Evolutionary conservation across 192 early-diverging fungal genomes (phyloP), one percentile per base, ranked within the genome.

Genomic region (Backusella morwellensis): DNA sequence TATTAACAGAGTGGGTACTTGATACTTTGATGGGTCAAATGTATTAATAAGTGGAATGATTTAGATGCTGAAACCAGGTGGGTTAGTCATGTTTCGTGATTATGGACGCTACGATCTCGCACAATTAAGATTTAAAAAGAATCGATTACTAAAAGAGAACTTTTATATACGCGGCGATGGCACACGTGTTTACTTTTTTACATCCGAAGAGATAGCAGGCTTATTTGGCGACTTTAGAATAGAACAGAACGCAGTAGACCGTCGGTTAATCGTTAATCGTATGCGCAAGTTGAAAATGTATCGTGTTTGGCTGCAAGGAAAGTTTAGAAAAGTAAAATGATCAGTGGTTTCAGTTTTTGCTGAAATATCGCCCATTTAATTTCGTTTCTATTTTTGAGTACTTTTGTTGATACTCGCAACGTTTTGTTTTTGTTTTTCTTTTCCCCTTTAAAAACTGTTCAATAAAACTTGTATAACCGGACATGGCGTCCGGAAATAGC

Each of bases 141-240:
- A 93, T 44, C 89, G 96, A 38, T 87, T 97, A 79, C 82, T 99
- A 8, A 92, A 95, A 9, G 93, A 96, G 34, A 97, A 98, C 85
- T 91, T 98, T 83, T 99, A 99, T 85, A 93, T 97, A 44, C 93
- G 98, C 23, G 97, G 98, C 40, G 97, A 98, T 83, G 95, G 96
- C 11, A 99, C 97, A 0, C 84, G 95, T 66, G 95, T 97, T 4
- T 97, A 97, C 75, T 99, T 98, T 80, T 99, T 98, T 82, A 92
- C 91, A 2, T 82, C 90, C n/a, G 85, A 80, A 29, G 82, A 84
- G 66, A 76, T 81, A 3, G 74, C 68, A 40, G n/a, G 23, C 23
- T 54, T 82, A 35, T 81, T 85, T 63, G 70, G 91, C 59, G 92
- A 89, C 78, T 59, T 85, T 77, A 29, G 85, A 83, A 67, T 96